phyloP scores from a whole-genome alignment of 345 rosid genomes.

The Punica granatum region DNA sequence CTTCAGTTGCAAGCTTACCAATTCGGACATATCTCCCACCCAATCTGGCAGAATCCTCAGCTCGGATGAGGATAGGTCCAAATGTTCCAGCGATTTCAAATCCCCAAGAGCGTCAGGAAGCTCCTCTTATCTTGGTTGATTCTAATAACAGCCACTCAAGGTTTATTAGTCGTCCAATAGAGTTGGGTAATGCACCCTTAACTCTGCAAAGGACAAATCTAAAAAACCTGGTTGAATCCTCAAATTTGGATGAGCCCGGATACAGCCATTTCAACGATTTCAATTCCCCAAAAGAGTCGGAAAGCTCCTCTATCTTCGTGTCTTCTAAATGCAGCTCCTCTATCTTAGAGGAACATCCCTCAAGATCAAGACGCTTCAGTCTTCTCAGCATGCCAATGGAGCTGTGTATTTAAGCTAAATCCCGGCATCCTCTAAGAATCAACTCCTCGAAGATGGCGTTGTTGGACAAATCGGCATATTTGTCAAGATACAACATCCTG shows the following conservation, averaged over 20 bases:
- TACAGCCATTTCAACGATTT: background rate
- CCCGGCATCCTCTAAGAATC: background rate
- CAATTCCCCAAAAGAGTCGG: background rate
- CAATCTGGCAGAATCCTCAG: background rate
- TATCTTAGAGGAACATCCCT: background rate
- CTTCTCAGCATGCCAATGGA: slow-evolving; percentile 1
- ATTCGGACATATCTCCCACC: background rate
- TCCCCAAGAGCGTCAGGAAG: background rate
- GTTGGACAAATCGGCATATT: background rate
- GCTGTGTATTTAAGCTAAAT: background rate
- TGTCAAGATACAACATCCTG: background rate
- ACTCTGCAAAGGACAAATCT: background rate
- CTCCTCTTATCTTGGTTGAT: background rate
- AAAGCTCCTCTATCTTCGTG: background rate
- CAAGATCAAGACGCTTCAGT: background rate
- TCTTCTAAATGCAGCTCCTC: background rate
- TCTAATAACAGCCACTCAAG: background rate
- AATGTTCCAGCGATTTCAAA: background rate
- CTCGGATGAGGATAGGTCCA: background rate
- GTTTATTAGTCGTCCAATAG: background rate
- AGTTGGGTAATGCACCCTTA: background rate
- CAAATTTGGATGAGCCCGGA: too few relatives aligned
- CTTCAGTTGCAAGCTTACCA: background rate
- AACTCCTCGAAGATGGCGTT: background rate
- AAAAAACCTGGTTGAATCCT: too few relatives aligned